Base-by-base conservation (phyloP, 768 basidiomycete genomes). In the Leccinum subtestaceum region DNA sequence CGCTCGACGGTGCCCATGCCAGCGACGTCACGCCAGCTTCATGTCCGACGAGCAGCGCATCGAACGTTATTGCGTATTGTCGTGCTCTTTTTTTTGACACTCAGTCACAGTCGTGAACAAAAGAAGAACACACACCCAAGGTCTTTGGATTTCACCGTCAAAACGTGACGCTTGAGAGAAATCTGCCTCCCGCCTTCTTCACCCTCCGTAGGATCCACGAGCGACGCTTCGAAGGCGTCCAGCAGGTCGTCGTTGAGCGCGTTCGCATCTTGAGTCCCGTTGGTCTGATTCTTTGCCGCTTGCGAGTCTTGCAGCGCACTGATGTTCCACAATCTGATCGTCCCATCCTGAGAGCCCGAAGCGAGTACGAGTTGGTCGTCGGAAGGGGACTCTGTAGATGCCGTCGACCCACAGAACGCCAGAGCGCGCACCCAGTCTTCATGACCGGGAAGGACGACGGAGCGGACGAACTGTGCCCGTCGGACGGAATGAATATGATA, bases 381-480 rank as follows among this genome's bases (percentile, higher is more conserved):
- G 17, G 49, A 27, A 50, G 47, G 31, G 2, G 23, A 5, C 6
- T 25, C 63, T 2, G 72, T 67, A 4, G 70, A 60, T 5, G 66
- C 61, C 17, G 56, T 49, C 11, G 78, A 73, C 1, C 65, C 46
- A 48, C 77, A 77, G 71, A 98, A 94, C 2, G 87, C 81, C 38
- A 98, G 82, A 60, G 85, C 80, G 55, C 89, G 86, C 55, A 98
- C 81, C 97, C 97, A 99, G 67, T 99, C 96, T 78, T 97, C 92
- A 67, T 99, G 97, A 2, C 97, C 97, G 12, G 83, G 75, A 51
- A 92, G 77, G 0, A 77, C 74, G 3, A 83, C 82, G 19, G 85
- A 82, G 55, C 75, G 78, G 13, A 86, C 77, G 68, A 87, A 89
- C 88, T 88, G 48, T 12, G 23, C 27, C 34, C 11, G 15, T 31